Base-by-base conservation (phyloP, 768 basidiomycete species). In the Vishniacozyma victoriae region DNA sequence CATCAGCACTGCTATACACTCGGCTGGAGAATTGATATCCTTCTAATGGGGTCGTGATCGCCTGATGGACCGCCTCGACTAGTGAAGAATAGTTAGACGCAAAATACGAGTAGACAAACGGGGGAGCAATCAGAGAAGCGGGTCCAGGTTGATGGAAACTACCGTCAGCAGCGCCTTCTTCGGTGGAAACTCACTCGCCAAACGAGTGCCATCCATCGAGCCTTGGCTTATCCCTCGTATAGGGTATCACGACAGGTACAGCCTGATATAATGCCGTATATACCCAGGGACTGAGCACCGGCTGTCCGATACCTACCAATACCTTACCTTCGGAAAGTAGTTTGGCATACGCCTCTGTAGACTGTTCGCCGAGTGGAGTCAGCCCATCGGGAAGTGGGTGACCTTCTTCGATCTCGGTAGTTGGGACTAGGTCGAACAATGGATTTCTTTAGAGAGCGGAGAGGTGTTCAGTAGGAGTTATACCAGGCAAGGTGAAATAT, bases 261-360 rank as follows among this genome's bases (percentile, higher is more conserved):
- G 60, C 70, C 57, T 71, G 70, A 47, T 67, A 71, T 44, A 71
- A 47, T 6, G 70, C 61, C 20, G 55, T 59, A 50, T 71, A 71
- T 1, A 71, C 63, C n/a, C 57, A 61, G 14, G 70, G 70, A 48
- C 60, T 62, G 46, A 69, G 65, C 12, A 46, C 42, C 20, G 70
- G 70, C 14, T 46, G 35, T 16, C 70, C 70, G 26, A 71, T 63
- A 0, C 70, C 70, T 2, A 71, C 41, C 52, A 71, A 48, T 13
- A 59, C 60, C 42, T 65, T 69, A 11, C 59, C 57, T 16, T 41
- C 49, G 1, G 59, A 60, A 9, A 71, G 59, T 24, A 67, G 26
- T 15, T 47, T 50, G 38, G 62, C 60, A 35, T 67, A 71, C 15
- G 51, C 41, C 19, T 50, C 52, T 33, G 54, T 44, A 1, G 41